Evolutionary conservation across 768 basidiomycete species (phyloP).

Genomic region (Suillus luteus): DNA sequence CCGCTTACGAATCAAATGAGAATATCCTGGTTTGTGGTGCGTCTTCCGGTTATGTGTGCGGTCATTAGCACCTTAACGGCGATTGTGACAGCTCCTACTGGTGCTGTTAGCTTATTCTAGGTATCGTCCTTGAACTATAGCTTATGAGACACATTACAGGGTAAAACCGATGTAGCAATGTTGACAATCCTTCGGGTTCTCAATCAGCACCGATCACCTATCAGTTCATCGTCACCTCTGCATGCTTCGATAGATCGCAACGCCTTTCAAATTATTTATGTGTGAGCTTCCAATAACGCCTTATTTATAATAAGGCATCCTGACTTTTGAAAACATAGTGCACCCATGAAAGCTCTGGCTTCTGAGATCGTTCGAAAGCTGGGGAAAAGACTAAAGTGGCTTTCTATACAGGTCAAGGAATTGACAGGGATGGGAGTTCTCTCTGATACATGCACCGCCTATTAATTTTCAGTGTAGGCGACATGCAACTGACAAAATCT

Average conservation of each 20-base stretch:
- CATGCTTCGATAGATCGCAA: constrained; percentile 60
- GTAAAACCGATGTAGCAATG: constrained; percentile 99
- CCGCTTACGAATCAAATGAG: constrained; percentile 93
- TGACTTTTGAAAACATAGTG: constrained; percentile 44
- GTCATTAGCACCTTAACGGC: constrained; percentile 1
- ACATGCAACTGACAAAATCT: constrained; percentile 94
- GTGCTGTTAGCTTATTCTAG: constrained; percentile 67
- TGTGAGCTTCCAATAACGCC: constrained; percentile 48
- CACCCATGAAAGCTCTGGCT: constrained; percentile 98
- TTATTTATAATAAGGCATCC: not conserved
- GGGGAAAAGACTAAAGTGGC: constrained; percentile 86
- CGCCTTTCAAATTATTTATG: constrained; percentile 95
- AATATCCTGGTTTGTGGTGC: constrained; percentile 76
- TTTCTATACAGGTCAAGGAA: constrained; percentile 84
- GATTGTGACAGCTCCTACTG: constrained; percentile 78
- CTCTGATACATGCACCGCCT: not conserved
- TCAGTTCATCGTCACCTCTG: constrained; percentile 33
- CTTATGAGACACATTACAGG: constrained; percentile 47
- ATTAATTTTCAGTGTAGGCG: constrained; percentile 44
- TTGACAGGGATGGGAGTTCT: constrained; percentile 64
- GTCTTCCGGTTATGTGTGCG: constrained; percentile 5
- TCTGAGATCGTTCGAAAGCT: constrained; percentile 94
- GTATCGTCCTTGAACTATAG: not conserved
- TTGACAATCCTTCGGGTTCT: constrained; percentile 89
- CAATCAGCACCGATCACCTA: constrained; percentile 58